Base-by-base conservation (phyloP, 371 early-diverging fungal genomes). In the Mortierella sp. region DNA sequence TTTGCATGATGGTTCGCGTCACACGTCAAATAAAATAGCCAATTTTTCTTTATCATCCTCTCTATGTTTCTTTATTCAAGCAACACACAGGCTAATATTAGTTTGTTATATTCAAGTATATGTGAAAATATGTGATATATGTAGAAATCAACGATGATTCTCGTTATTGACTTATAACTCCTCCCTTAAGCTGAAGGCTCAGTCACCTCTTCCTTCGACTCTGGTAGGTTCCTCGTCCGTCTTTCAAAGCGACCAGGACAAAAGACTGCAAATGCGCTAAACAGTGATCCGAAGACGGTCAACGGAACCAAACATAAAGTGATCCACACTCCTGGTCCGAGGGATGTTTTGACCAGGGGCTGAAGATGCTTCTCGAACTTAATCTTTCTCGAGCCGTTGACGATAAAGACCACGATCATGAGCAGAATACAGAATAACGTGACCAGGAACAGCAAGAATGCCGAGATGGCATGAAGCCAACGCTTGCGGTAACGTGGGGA, bases 281-380 rank as follows among this genome's bases (percentile, higher is more conserved):
- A 69, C 40, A 79, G n/a, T 1, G 74, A 57, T 3, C 70, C 79
- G 67, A 79, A 64, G 22, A 69, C 64, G 0, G 79, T 70, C 64
- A 68, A 40, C 1, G 79, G 79, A 10, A 69, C 73, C 47, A 79
- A 32, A 8, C 64, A 70, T 55, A 79, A 53, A 0, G 67, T 73
- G 40, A 79, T 70, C 79, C 79, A 79, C 12, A 72, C 47, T 29
- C 66, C 74, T 7, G 79, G 79, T 17, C 79, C 79, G 9, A 79
- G 49, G 0, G 37, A 54, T 13, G 66, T 54, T 3, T 43, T 55
- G 13, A 57, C 29, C 0, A 34, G n/a, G 1, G 73, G 62, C 3
- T 31, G 22, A 34, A 79, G 19, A 53, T 79, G 67, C 13, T 26
- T 51, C 47, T 73, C 74, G 35, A 66, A 79, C 22, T 79, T 73